These are phyloP conservation scores for Mycena crocata DNA, from an alignment of 768 basidiomycete genomes.

Conservation along the genomic window DNA sequence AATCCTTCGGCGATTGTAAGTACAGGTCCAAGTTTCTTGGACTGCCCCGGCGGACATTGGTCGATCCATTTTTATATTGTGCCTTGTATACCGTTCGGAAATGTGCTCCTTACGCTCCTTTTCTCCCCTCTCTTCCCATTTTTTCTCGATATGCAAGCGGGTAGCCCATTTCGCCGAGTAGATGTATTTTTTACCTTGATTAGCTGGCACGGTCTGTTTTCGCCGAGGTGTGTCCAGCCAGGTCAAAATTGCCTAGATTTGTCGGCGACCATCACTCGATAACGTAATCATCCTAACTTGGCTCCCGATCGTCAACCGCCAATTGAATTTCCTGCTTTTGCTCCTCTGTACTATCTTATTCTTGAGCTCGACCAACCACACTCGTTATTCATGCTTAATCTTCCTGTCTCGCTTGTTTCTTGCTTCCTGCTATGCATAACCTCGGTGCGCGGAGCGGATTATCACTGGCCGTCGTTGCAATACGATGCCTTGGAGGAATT, in stretches of 20 bases:
- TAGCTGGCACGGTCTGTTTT: no score
- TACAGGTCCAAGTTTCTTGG: no score
- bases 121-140: no score
- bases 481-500: constrained; percentile 51
- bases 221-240: no score
- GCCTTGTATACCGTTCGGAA: no score
- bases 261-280: not conserved
- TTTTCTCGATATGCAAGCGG: no score
- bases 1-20: no score
- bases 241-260: not conserved
- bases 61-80: no score
- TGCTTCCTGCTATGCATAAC: constrained; percentile 8
- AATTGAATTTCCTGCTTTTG: not conserved
- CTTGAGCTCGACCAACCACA: constrained; percentile 19
- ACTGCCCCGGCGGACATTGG: no score
- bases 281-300: not conserved
- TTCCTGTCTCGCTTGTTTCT: constrained; percentile 19
- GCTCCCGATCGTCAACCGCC: not conserved
- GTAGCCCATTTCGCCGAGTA: no score
- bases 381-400: constrained; percentile 28
- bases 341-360: not conserved
- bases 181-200: no score
- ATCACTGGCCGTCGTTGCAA: constrained; percentile 49
- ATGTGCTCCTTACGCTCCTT: no score
- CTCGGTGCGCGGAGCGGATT: constrained; percentile 20